A percentile compares a stretch with the other conserved stretches of the same genome.
Evolutionary conservation across 2,329 filamentous ascomycete genomes (phyloP).

Genomic region (Metarhizium sp.): DNA sequence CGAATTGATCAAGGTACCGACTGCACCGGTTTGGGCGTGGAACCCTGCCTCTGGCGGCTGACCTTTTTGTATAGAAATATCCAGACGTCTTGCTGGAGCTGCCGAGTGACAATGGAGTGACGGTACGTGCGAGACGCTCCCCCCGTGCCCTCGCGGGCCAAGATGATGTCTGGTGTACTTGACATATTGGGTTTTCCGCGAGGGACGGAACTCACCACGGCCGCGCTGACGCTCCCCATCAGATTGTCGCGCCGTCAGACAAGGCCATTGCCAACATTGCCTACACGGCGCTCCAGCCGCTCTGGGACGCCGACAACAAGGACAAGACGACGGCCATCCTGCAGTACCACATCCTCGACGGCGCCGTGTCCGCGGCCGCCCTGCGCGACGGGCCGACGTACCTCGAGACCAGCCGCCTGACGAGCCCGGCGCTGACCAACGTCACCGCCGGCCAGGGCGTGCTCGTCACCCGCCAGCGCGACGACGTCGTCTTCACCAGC

Average conservation of each 20-base stretch:
- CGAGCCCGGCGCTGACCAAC: constrained; percentile 31
- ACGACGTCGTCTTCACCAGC: constrained; percentile 38
- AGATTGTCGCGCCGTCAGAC: constrained; percentile 49
- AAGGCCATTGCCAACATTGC: constrained; percentile 46
- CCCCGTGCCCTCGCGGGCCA: no score
- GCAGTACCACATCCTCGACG: constrained; percentile 52
- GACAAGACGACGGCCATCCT: constrained; percentile 40
- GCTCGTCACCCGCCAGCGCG: constrained; percentile 32
- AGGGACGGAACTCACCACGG: no score
- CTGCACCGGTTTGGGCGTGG: not conserved
- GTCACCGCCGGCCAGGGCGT: constrained; percentile 41
- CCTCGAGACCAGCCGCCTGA: constrained; percentile 35
- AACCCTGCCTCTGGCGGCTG: not conserved
- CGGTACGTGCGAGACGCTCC: constrained; percentile 18
- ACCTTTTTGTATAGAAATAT: constrained; percentile 26
- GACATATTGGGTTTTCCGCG: no score
- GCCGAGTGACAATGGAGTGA: constrained; percentile 33
- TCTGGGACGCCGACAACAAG: constrained; percentile 35
- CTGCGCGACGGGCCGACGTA: constrained; percentile 26
- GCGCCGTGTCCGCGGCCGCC: constrained; percentile 31
- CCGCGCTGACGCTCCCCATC: not conserved
- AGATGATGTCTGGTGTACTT: no score
- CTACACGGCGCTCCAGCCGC: constrained; percentile 37
- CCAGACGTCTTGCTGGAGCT: constrained; percentile 34
- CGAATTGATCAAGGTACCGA: constrained; percentile 29